Percentiles rank a stretch among this genome's conserved stretches.
Conservation (phyloP, 2,329 filamentous ascomycete genomes). For the Graphilbum ipis-grandicollis region DNA sequence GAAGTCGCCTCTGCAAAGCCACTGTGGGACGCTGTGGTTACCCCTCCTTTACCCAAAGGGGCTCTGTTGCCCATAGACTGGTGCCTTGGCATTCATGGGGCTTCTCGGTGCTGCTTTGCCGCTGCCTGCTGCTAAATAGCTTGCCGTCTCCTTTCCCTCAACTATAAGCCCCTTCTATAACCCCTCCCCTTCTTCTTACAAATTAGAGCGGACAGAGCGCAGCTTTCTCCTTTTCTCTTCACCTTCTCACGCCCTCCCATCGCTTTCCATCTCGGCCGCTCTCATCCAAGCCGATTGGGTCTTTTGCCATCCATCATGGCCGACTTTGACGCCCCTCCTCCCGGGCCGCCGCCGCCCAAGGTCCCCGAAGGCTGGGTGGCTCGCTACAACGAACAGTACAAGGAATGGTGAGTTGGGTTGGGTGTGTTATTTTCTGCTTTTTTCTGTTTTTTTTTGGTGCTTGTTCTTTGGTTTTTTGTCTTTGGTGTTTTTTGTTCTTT, state of each 20-base stretch:
- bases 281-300: not conserved
- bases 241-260: not conserved
- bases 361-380: conserved; percentile 71
- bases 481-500: not conserved
- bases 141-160: too few species aligned
- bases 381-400: conserved; percentile 75
- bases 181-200: too few species aligned
- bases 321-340: conserved; percentile 32
- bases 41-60: too few species aligned
- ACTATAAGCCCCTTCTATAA: too few species aligned
- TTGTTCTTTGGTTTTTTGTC: not conserved
- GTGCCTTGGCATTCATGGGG: too few species aligned
- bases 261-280: not conserved
- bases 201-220: too few species aligned
- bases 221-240: too few species aligned
- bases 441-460: conserved; percentile 5
- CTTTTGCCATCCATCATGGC: conserved; percentile 18
- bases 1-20: too few species aligned
- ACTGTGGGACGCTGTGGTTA: too few species aligned
- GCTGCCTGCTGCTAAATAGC: too few species aligned
- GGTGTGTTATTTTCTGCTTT: not conserved
- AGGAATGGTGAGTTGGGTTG: conserved; percentile 40
- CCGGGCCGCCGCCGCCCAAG: conserved; percentile 38
- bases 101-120: too few species aligned
- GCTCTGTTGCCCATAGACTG: too few species aligned